Base-by-base conservation (phyloP, 345 rosid genomes). In the Cardamine resedifolia region DNA sequence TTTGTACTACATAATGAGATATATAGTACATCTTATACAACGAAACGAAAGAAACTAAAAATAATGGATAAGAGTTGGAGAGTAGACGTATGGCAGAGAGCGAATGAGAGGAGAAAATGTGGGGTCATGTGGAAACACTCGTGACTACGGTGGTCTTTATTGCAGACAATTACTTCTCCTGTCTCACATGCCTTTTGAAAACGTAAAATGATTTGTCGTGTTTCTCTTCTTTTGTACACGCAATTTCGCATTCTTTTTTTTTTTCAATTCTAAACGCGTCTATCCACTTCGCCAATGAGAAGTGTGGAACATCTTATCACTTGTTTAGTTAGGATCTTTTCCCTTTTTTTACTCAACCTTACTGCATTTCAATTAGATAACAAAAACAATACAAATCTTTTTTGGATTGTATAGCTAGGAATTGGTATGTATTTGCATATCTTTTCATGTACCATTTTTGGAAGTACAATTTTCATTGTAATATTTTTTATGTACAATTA, bases 121-220 rank as follows among this genome's bases (percentile, higher is more conserved):
- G 64, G 64, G 73, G 78, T 68, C 73, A 52, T 33, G 34, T 33
- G 79, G 79, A 76, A 72, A 58, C 80, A 70, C 53, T 36, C 71
- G 66, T 69, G 71, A 68, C 58, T 63, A 68, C 71, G 71, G 79
- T 76, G 70, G 66, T 76, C 79, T 70, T 69, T 11, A 48, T 63
- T 62, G 39, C 75, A 76, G 75, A 76, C 79, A 55, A 76, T 75
- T 21, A 68, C 48, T 71, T 73, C 74, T 73, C 81, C 81, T 86
- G 85, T 88, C 88, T 83, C 84, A 66, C 74, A 28, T 65, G 33
- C 78, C 36, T 26, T 67, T 33, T 38, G 12, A 21, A 71, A 71
- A 50, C 49, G 33, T 27, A 39, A 61, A 45, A 64, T 64, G 62
- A 33, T 73, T 31, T 63, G 28, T 73, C 57, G n/a, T n/a, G n/a